Conservation (phyloP, 192 early-diverging fungal species). For the Blastocladiella britannica region DNA sequence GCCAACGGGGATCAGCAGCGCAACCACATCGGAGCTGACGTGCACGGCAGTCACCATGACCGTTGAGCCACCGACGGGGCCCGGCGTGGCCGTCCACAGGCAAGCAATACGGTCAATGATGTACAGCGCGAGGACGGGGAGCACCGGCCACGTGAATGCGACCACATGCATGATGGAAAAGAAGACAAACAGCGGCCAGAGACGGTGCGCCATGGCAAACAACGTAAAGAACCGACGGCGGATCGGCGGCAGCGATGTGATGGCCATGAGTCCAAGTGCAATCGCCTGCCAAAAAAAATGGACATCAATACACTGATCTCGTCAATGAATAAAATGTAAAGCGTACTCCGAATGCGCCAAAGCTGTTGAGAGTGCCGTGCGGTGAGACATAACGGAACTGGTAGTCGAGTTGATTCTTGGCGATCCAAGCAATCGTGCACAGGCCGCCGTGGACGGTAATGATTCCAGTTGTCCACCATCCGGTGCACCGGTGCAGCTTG, state of each 20-base stretch:
- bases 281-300: not conserved
- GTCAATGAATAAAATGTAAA: not conserved
- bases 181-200: not conserved
- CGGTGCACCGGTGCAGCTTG: not conserved
- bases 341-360: not conserved
- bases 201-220: not conserved
- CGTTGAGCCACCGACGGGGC: not conserved
- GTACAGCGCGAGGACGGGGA: not conserved
- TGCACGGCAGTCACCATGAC: not conserved
- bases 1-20: no score
- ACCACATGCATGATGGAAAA: not conserved
- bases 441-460: no score
- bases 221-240: not conserved
- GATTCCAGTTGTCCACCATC: not conserved
- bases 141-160: not conserved
- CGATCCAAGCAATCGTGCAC: not conserved
- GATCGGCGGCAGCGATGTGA: not conserved
- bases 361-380: not conserved
- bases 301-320: not conserved
- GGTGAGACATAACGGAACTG: not conserved
- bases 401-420: not conserved
- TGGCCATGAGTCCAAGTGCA: not conserved
- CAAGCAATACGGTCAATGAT: not conserved
- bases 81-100: not conserved
- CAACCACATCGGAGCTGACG: not conserved